phyloP scores from a whole-genome alignment of 441 rosid species.

The Flueggea neowawraea region DNA sequence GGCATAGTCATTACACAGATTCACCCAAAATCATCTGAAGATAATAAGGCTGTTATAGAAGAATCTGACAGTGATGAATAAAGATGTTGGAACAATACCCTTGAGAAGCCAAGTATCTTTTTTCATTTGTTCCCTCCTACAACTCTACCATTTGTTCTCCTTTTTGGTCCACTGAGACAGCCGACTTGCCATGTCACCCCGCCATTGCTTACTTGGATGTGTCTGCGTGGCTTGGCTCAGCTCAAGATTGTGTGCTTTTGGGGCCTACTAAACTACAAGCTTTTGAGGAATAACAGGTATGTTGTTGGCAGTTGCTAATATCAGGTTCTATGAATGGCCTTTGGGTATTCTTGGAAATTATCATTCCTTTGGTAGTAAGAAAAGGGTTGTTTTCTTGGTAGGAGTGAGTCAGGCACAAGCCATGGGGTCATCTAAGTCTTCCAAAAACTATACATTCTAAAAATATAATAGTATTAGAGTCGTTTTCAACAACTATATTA shows the following conservation, averaged over 20 bases:
- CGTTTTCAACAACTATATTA: too few species aligned
- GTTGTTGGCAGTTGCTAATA: conserved; percentile 13
- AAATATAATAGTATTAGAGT: too few species aligned
- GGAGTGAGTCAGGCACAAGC: conserved; percentile 17
- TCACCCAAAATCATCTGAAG: conserved; percentile 56
- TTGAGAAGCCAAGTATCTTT: conserved; percentile 79
- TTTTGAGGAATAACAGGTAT: conserved; percentile 12
- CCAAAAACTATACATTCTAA: too few species aligned
- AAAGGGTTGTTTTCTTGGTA: conserved; percentile 36
- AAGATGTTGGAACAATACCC: conserved; percentile 42
- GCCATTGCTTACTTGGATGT: not conserved
- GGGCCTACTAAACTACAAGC: conserved; percentile 9
- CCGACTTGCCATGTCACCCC: too few species aligned
- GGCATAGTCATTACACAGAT: conserved; percentile 42
- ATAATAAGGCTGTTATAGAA: conserved; percentile 66
- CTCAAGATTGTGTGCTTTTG: conserved; percentile 7
- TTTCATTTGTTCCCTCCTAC: conserved; percentile 39
- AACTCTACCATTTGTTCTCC: conserved; percentile 32
- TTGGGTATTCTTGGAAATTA: conserved; percentile 34
- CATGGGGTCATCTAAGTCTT: too few species aligned
- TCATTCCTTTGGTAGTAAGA: conserved; percentile 73
- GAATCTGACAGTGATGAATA: conserved; percentile 74
- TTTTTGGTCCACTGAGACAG: conserved; percentile 8
- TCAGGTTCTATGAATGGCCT: conserved; percentile 2
- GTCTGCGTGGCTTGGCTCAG: not conserved